Conservation (phyloP, 306 rosid species). For the Phaseolus lunatus region DNA sequence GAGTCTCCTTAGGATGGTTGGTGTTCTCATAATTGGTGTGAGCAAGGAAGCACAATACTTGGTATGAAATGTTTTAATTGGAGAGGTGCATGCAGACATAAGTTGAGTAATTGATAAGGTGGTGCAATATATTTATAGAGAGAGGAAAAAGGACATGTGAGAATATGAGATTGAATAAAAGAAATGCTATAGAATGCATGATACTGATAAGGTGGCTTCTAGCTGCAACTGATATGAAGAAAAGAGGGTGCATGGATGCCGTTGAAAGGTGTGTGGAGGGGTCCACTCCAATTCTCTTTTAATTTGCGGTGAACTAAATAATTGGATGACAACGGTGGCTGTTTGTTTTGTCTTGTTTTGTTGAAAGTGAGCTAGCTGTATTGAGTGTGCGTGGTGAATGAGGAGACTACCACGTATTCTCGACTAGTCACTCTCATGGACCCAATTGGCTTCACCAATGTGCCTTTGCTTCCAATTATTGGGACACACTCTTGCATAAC, state of each 20-base stretch:
- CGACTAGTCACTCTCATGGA: neutral
- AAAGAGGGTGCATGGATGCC: slow-evolving; percentile 33
- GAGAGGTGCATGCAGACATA: neutral
- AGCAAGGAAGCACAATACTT: neutral
- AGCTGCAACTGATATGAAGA: slow-evolving; percentile 35
- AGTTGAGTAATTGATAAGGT: slow-evolving; percentile 33
- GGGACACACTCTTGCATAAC: slow-evolving; percentile 14
- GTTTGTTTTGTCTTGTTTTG: neutral
- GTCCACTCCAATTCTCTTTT: slow-evolving; percentile 1
- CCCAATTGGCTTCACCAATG: too few relatives aligned
- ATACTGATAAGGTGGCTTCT: slow-evolving; percentile 35
- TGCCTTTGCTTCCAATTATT: slow-evolving; percentile 38
- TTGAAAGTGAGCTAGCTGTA: slow-evolving; percentile 52
- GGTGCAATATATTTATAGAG: slow-evolving; percentile 29
- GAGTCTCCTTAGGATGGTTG: slow-evolving; percentile 48
- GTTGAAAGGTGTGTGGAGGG: slow-evolving; percentile 21
- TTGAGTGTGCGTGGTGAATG: slow-evolving; percentile 40
- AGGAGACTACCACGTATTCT: slow-evolving; percentile 37
- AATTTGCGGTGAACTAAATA: slow-evolving; percentile 39
- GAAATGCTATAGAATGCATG: neutral
- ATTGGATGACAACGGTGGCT: slow-evolving; percentile 22
- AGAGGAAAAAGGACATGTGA: slow-evolving; percentile 38
- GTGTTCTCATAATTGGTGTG: slow-evolving; percentile 44
- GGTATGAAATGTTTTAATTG: neutral
- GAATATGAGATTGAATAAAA: slow-evolving; percentile 8